These are phyloP conservation scores for Aspergillus sp. DNA, from an alignment of 2,329 filamentous ascomycete genomes.

Conservation along the genomic window DNA sequence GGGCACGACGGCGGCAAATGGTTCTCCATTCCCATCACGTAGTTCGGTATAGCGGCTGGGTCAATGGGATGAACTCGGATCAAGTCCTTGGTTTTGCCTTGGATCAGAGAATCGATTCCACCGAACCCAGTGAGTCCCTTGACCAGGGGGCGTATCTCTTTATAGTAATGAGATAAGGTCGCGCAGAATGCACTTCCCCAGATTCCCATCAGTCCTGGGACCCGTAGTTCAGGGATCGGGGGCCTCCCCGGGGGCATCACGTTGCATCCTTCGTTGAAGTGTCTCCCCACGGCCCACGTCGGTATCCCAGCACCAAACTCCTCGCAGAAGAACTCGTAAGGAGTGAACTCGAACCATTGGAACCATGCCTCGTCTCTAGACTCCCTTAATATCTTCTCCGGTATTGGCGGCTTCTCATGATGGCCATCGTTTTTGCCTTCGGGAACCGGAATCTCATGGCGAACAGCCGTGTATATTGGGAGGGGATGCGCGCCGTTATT, in stretches of 20 bases:
- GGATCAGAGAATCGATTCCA: constrained; percentile 71
- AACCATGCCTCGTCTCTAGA: constrained; percentile 70
- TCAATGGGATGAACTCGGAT: constrained; percentile 92
- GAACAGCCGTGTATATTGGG: constrained; percentile 90
- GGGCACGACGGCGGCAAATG: constrained; percentile 69
- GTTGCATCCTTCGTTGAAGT: constrained; percentile 64
- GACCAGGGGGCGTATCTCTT: constrained; percentile 77
- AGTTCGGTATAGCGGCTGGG: constrained; percentile 85
- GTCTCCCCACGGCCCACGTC: constrained; percentile 82
- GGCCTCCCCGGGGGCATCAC: constrained; percentile 54
- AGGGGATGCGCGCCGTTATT: constrained; percentile 72
- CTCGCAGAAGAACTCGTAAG: constrained; percentile 92
- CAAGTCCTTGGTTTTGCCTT: constrained; percentile 71
- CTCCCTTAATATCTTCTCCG: constrained; percentile 35
- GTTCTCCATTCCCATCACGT: constrained; percentile 68
- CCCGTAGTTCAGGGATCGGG: constrained; percentile 71
- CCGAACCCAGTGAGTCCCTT: constrained; percentile 64
- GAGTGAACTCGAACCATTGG: constrained; percentile 94
- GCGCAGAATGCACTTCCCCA: constrained; percentile 96
- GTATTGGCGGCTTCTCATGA: constrained; percentile 17
- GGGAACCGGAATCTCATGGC: constrained; percentile 79
- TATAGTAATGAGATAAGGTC: constrained; percentile 91
- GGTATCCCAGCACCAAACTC: constrained; percentile 87
- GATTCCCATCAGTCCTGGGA: constrained; percentile 82
- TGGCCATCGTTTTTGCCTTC: constrained; percentile 25